phyloP scores from a whole-genome alignment of 2,329 filamentous ascomycete genomes.

The Monilinia fructigena region DNA sequence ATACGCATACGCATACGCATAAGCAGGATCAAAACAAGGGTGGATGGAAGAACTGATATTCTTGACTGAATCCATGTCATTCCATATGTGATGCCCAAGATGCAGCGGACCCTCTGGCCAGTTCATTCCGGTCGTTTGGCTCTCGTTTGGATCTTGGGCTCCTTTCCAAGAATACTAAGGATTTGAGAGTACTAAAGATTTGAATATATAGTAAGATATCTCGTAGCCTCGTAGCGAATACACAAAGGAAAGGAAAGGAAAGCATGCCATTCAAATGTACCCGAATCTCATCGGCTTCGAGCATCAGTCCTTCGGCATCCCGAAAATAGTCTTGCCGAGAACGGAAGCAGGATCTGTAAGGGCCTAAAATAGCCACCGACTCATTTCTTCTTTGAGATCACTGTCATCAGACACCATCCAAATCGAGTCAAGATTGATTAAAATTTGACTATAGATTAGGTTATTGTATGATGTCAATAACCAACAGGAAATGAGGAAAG shows the following conservation, averaged over 20 bases:
- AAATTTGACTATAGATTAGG: not conserved
- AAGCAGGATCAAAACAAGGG: conserved; percentile 18
- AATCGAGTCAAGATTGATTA: not conserved
- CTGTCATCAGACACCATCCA: conserved; percentile 17
- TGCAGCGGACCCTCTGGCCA: conserved; percentile 11
- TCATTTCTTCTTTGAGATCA: not conserved
- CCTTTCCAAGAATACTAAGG: not conserved
- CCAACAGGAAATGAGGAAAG: not conserved
- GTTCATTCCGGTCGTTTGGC: conserved; percentile 10
- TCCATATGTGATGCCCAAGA: conserved; percentile 12
- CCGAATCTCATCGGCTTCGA: conserved; percentile 15
- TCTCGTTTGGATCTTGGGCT: conserved; percentile 4
- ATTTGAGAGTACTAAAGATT: not conserved
- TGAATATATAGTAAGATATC: not conserved
- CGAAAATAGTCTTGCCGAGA: conserved; percentile 10
- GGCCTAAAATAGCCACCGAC: conserved; percentile 2
- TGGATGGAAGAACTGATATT: conserved; percentile 14
- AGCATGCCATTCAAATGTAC: conserved; percentile 6
- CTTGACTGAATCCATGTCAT: conserved; percentile 11
- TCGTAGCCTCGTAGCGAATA: conserved; percentile 2
- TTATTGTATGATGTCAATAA: conserved; percentile 3
- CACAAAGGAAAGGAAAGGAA: conserved; percentile 1
- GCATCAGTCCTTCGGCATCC: conserved; percentile 15
- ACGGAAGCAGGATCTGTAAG: not conserved
- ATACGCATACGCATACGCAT: conserved; percentile 17